Evolutionary conservation across 371 early-diverging fungal genomes (phyloP).

Genomic region (Lichtheimia corymbifera): DNA sequence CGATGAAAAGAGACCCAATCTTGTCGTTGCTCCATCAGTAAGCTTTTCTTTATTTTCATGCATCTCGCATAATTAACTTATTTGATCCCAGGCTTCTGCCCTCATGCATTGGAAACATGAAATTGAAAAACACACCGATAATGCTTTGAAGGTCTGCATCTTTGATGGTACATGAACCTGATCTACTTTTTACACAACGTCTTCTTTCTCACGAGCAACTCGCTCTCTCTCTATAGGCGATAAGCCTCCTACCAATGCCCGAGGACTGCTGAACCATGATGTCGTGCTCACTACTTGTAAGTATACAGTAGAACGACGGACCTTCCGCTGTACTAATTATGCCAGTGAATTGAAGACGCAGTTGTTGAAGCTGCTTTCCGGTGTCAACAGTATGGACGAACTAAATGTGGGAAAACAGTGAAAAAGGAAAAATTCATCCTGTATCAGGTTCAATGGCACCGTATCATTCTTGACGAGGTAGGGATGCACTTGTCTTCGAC

Average conservation of each 20-base stretch:
- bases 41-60: neutral
- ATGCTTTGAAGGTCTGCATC: conserved; percentile 63
- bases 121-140: conserved; percentile 71
- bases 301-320: neutral
- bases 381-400: conserved; percentile 73
- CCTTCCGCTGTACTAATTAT: neutral
- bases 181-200: neutral
- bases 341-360: conserved; percentile 47
- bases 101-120: conserved; percentile 90
- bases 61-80: neutral
- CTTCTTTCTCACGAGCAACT: neutral
- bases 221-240: conserved; percentile 27
- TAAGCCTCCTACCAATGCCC: conserved; percentile 49
- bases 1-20: conserved; percentile 71
- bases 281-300: conserved; percentile 85
- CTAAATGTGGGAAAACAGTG: conserved; percentile 52
- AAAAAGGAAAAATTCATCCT: conserved; percentile 71
- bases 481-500: neutral
- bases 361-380: conserved; percentile 78
- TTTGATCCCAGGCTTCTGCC: conserved; percentile 63
- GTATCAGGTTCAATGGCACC: conserved; percentile 81
- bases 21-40: conserved; percentile 85
- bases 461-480: conserved; percentile 86
- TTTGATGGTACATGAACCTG: conserved; percentile 63
- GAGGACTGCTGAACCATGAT: conserved; percentile 67